Base-by-base conservation (phyloP, 2,329 filamentous ascomycete species). In the Sporothrix sp. region DNA sequence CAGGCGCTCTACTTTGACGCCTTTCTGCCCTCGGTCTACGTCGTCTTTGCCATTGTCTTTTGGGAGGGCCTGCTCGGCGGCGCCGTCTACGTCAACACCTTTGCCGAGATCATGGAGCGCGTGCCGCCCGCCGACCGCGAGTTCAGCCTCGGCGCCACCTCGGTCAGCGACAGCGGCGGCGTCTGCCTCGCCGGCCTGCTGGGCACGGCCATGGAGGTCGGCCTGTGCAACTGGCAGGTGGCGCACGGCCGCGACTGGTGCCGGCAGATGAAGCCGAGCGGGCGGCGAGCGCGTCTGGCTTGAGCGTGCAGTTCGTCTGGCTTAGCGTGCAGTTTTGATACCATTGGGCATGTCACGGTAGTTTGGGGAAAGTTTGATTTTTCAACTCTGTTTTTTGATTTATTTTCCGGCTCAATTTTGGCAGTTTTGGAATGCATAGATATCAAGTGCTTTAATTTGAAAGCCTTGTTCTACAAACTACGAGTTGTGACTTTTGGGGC, bases 21-120 rank as follows among this genome's bases (percentile, higher is more conserved):
- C 62, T 94, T 93, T 62, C 78, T 97, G 14, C 90, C 91, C 0
- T 86, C 72, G 23, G 85, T 96, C 21, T 96, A 88, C 63, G 60
- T 95, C n/a, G 72, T 97, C 1, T 96, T 95, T 61, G 53, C 78
- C 20, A 71, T 97, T 54, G 74, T 96, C 18, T 93, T 97, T 62
- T 97, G 91, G 91, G 93, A 97, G 65, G 93, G 93, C 0, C 66
- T 97, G 11, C 71, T 98, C 0, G 93, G 93, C 1, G 93, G 93
- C 0, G 74, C 88, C 3, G 93, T 97, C 0, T 98, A 98, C 60
- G 90, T 97, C 53, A 95, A 91, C 61, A 95, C 90, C 0, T 98
- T 97, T 66, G 88, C 90, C 0, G 87, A 94, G 63, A 96, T 98
- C 55, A 84, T 88, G 64, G 88, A 96, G 60, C 81, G 82, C 7